Percentiles rank a stretch among this genome's conserved stretches.
These are phyloP conservation scores for Byssochlamys sp. DNA, from an alignment of 2,329 filamentous ascomycete species.

Conservation along the genomic window DNA sequence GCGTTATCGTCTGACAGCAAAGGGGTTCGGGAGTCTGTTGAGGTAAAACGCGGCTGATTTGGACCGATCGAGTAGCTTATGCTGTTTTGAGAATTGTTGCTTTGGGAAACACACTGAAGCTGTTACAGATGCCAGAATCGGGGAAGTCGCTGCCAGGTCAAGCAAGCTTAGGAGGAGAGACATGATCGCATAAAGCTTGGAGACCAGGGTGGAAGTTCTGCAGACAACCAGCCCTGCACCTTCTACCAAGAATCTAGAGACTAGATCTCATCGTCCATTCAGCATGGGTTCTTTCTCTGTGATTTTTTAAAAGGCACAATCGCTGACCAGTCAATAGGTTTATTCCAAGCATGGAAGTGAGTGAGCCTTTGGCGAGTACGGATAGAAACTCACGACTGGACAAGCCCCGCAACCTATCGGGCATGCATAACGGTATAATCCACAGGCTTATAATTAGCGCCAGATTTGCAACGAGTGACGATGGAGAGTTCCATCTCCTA, in stretches of 20 bases:
- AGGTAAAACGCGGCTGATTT: background rate
- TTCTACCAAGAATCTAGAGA: background rate
- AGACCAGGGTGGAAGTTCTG: background rate
- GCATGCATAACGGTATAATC: background rate
- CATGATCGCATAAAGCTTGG: background rate
- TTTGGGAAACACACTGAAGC: background rate
- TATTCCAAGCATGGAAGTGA: background rate
- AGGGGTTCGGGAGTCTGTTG: background rate
- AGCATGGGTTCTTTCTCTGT: background rate
- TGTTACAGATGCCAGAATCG: background rate
- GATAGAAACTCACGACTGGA: background rate
- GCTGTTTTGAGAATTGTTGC: background rate
- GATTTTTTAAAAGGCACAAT: background rate
- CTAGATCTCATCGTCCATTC: background rate
- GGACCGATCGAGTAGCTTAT: background rate
- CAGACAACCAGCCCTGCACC: background rate
- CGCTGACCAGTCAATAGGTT: background rate
- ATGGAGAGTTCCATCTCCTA: slow-evolving; percentile 1
- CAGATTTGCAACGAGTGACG: slow-evolving; percentile 3
- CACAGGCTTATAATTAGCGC: background rate
- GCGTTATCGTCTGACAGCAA: background rate
- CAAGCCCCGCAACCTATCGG: background rate
- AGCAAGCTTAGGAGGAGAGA: background rate
- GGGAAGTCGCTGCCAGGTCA: background rate
- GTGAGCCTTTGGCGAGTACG: background rate